These are phyloP conservation scores for Mycosphaerelloides madeirae DNA, from an alignment of 2,329 filamentous ascomycete species.

Conservation along the genomic window DNA sequence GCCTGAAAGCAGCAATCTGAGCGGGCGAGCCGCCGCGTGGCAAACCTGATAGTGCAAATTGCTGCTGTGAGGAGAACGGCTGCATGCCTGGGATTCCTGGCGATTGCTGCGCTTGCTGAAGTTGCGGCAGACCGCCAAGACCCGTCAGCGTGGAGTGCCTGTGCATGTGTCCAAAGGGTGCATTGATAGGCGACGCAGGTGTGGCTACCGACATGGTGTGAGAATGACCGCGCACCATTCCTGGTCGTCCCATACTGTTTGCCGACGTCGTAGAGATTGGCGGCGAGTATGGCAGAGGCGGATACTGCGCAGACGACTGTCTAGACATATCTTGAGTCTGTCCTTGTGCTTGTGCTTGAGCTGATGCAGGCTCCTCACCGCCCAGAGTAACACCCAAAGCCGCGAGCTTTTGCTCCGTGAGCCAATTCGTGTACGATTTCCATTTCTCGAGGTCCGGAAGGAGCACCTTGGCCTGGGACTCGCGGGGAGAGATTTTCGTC, in stretches of 20 bases:
- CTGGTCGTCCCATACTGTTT: slow-evolving; percentile 49
- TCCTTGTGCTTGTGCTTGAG: slow-evolving; percentile 24
- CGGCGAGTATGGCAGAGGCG: slow-evolving; percentile 74
- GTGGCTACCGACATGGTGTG: slow-evolving; percentile 64
- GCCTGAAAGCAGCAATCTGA: slow-evolving; percentile 33
- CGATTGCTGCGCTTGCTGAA: slow-evolving; percentile 45
- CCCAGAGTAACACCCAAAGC: slow-evolving; percentile 82
- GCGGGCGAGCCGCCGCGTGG: slow-evolving; percentile 43
- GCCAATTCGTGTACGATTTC: slow-evolving; percentile 73
- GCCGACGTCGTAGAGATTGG: slow-evolving; percentile 75
- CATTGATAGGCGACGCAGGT: slow-evolving; percentile 62
- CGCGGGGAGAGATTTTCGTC: slow-evolving; percentile 11
- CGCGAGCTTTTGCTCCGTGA: slow-evolving; percentile 87
- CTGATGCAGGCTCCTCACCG: slow-evolving; percentile 59
- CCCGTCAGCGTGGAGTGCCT: slow-evolving; percentile 67
- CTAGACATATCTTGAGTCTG: slow-evolving; percentile 56
- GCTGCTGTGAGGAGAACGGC: slow-evolving; percentile 33
- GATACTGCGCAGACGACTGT: slow-evolving; percentile 65
- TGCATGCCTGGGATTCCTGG: slow-evolving; percentile 45
- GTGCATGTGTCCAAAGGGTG: slow-evolving; percentile 56
- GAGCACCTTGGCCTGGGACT: slow-evolving; percentile 56
- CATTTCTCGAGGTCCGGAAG: slow-evolving; percentile 68
- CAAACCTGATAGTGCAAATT: slow-evolving; percentile 26
- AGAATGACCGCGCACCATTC: slow-evolving; percentile 32
- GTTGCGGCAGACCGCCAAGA: slow-evolving; percentile 62